Percentiles rank a stretch among this genome's conserved stretches.
phyloP scores from a whole-genome alignment of 2,329 filamentous ascomycete genomes.

The Scopulariopsis brevicaulis region DNA sequence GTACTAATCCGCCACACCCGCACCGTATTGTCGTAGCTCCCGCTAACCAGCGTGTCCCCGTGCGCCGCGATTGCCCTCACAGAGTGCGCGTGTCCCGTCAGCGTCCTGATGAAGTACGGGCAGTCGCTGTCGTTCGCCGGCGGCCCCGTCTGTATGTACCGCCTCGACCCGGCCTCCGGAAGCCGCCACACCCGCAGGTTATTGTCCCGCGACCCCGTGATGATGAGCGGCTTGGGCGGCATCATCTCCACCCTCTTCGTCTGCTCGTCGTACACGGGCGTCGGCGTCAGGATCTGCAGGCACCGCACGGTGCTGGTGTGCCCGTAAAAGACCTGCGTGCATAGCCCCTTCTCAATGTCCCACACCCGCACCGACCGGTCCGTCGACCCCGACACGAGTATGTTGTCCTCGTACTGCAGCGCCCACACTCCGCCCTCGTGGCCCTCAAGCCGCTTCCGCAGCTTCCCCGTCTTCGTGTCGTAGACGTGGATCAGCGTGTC shows the following conservation, averaged over 20 bases:
- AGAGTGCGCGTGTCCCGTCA: constrained; percentile 82
- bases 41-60: constrained; percentile 90
- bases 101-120: constrained; percentile 83
- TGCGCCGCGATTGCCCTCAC: constrained; percentile 93
- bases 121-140: constrained; percentile 69
- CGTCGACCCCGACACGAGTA: constrained; percentile 88
- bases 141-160: constrained; percentile 69
- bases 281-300: constrained; percentile 85
- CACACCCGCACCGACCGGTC: constrained; percentile 98
- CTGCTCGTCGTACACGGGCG: constrained; percentile 57
- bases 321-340: constrained; percentile 92
- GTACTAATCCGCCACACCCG: constrained; percentile 97
- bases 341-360: constrained; percentile 90
- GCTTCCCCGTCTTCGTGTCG: constrained; percentile 84
- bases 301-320: constrained; percentile 97
- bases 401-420: constrained; percentile 90
- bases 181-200: constrained; percentile 91
- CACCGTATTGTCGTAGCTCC: constrained; percentile 92
- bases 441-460: constrained; percentile 74
- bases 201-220: constrained; percentile 92
- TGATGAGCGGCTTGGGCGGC: constrained; percentile 90
- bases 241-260: constrained; percentile 74
- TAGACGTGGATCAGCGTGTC: constrained; percentile 98
- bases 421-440: constrained; percentile 98
- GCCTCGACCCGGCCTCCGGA: constrained; percentile 65